Base-by-base conservation (phyloP, 2,329 filamentous ascomycete genomes). In the Colletotrichum sp. region DNA sequence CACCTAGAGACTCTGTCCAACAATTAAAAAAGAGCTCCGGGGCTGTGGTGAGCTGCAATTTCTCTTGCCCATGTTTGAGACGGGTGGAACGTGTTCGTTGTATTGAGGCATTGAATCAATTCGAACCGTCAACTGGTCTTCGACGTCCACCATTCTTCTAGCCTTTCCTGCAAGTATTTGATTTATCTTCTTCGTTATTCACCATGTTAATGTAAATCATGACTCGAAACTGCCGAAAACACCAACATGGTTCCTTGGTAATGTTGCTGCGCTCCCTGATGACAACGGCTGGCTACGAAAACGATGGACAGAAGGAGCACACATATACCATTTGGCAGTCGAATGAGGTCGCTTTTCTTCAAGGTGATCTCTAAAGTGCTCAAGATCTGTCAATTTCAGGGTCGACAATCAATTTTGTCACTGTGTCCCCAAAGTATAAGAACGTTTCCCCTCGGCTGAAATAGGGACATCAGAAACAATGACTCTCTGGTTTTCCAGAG, bases 101-200 rank as follows among this genome's bases (percentile, higher is more conserved):
- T 13, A 13, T 49, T 12, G 44, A 4, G 44, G n/a, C 9, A 7
- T 4, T 2, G 5, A 22, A 49, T 2, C 0, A n/a, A 22, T 9
- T 49, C 44, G 1, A 0, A 44, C 39, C 19, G 0, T 22, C n/a
- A 0, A 49, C n/a, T 22, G 19, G 44, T 13, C n/a, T 49, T 49
- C n/a, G 6, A 0, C 44, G 11, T 49, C n/a, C 11, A 49, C n/a
- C 11, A 2, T 49, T 1, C 16, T 49, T 49, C 39, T 3, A 3
- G 39, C 0, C 9, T n/a, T 19, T 49, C 19, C 39, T 49, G 9
- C 0, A 49, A n/a, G 9, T 11, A n/a, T 49, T 12, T 1, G 19
- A 0, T 11, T 1, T n/a, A 4, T 4, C 11, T 49, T 49, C 16
- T 49, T 0, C 0, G 1, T 49, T n/a, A 0, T n/a, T 49, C 39